Base-by-base conservation (phyloP, 805 yeast species). In the Crinitomyces ghanaensis region DNA sequence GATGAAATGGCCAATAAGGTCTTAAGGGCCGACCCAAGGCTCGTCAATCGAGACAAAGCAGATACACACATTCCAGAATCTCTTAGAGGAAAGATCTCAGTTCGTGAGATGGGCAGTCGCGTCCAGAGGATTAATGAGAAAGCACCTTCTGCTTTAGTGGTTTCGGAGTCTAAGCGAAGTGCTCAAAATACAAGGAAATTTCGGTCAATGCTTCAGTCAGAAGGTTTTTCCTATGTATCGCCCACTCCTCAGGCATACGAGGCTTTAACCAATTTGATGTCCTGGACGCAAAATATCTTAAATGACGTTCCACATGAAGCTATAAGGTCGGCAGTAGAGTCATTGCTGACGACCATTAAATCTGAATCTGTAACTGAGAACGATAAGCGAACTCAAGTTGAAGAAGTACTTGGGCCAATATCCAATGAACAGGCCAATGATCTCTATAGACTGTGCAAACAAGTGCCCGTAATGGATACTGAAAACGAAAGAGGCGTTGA, bases 231-330 rank as follows among this genome's bases (percentile, higher is more conserved):
- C 2, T 85, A 85, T 50, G 60, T 65, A 22, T 94, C 95, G 0
- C 65, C 70, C 5, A 66, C 70, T 3, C 66, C 63, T 8, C 66
- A 65, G 13, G 75, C 73, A 11, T 53, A 63, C 2, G 62, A 59
- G 19, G 52, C 62, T 0, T 79, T 74, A 50, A 77, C 73, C 27
- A 50, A 62, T 27, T 61, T 84, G n/a, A 56, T 78, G 39, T 53
- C 68, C 0, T 72, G 81, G 73, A 70, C 80, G 3, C 63, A 68
- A 4, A 51, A 58, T 2, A 59, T 63, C 12, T 55, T 80, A 25
- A 79, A 77, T 8, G 96, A 85, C 51, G 70, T 81, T n/a, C 72
- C 86, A 6, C 84, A 79, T 36, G 81, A 74, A 27, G 70, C 74
- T 2, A 65, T 84, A 2, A 51, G 74, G 14, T 77, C 91, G 3